phyloP scores from a whole-genome alignment of 2,329 filamentous ascomycete genomes.

The Aureobasidium sp. region DNA sequence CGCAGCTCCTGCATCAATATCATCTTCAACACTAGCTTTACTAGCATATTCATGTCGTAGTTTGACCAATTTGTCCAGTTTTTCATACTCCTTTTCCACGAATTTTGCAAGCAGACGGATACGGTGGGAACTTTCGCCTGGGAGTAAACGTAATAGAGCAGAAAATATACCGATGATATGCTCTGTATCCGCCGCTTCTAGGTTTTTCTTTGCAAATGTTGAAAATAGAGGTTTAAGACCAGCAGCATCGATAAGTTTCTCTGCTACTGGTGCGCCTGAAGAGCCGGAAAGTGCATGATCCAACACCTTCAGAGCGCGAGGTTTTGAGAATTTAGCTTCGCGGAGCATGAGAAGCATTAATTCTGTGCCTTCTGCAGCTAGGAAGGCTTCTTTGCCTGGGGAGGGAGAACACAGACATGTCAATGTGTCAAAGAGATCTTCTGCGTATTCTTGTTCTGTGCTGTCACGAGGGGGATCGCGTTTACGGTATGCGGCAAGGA shows the following conservation, averaged over 20 bases:
- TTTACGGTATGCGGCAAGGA: conserved; percentile 86
- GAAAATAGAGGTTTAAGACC: conserved; percentile 89
- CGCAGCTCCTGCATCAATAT: conserved; percentile 78
- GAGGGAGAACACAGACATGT: conserved; percentile 82
- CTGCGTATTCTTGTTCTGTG: conserved; percentile 94
- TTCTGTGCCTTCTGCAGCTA: conserved; percentile 93
- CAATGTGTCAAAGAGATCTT: conserved; percentile 91
- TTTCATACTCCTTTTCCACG: conserved; percentile 93
- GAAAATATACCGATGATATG: conserved; percentile 89
- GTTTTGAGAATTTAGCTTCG: conserved; percentile 87
- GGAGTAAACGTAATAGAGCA: conserved; percentile 81
- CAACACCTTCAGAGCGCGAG: conserved; percentile 80
- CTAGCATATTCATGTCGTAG: conserved; percentile 76
- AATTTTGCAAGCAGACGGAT: conserved; percentile 95
- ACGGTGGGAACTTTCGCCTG: conserved; percentile 78
- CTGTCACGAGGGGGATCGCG: conserved; percentile 86
- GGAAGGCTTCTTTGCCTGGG: conserved; percentile 80
- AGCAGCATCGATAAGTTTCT: conserved; percentile 81
- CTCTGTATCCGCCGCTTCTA: conserved; percentile 73
- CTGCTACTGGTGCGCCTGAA: conserved; percentile 68
- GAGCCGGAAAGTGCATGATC: conserved; percentile 80
- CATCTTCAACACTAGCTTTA: conserved; percentile 68
- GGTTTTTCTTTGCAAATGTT: conserved; percentile 88
- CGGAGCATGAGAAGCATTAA: conserved; percentile 92
- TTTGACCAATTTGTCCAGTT: conserved; percentile 76